phyloP scores from a whole-genome alignment of 192 early-diverging fungal species.

The Umbelopsis sp. region DNA sequence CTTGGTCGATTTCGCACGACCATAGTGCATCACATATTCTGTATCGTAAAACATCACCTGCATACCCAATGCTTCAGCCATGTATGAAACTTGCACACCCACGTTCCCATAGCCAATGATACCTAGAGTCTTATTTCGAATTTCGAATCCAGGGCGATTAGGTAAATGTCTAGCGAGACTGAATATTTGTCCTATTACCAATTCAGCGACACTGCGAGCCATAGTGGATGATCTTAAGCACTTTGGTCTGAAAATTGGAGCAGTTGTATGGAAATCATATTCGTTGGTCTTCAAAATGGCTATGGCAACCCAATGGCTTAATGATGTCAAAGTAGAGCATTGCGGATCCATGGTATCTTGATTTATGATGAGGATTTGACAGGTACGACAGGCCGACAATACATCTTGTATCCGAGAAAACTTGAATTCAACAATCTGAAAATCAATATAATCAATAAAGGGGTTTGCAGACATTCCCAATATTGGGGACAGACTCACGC shows the following conservation, averaged over 20 bases:
- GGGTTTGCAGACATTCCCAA: background rate
- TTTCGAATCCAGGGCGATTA: background rate
- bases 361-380: background rate
- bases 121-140: slow-evolving; percentile 1
- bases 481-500: background rate
- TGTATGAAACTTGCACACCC: background rate
- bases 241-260: background rate
- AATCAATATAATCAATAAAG: background rate
- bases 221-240: background rate
- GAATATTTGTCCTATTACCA: background rate
- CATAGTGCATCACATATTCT: background rate
- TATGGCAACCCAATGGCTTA: background rate
- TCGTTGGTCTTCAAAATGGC: background rate
- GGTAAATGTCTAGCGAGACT: background rate
- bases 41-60: slow-evolving; percentile 10
- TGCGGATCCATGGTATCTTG: background rate
- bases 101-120: slow-evolving; percentile 3
- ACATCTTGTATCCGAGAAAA: slow-evolving; percentile 14
- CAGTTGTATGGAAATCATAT: background rate
- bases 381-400: background rate
- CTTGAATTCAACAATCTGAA: background rate
- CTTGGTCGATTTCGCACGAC: background rate
- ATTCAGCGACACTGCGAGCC: slow-evolving; percentile 4
- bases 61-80: slow-evolving; percentile 11
- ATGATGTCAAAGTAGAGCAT: background rate